Evolutionary conservation across 371 early-diverging fungal genomes (phyloP), one percentile per base, ranked within the genome.

Genomic region (Rhizomucor miehei): DNA sequence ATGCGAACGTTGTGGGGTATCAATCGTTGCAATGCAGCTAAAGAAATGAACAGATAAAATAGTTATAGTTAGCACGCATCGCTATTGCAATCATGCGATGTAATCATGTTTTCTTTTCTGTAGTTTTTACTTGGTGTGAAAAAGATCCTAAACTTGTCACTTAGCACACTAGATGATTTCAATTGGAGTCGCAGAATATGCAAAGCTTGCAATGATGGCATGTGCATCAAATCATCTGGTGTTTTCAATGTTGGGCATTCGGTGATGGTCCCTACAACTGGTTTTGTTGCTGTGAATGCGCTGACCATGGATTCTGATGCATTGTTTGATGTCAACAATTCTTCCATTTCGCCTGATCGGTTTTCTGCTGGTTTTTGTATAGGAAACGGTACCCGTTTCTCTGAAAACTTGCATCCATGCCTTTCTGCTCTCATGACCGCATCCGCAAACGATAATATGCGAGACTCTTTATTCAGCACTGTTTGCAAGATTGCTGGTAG

Each of bases 1-100:
- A 76, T 73, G 11, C 77, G 66, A 6, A 65, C 54, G 51, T 76
- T 73, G 55, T 76, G 77, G 19, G 77, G 73, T 16, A 76, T 59
- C 2, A 61, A 40, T 20, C 60, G 55, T 57, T 76, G 77, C 34
- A 76, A 46, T 3, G 71, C 66, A 43, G 77, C 73, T 70, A 36
- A 9, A 23, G 0, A 44, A 24, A 46, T 11, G 34, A 24, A 24
- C 24, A 0, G 5, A 23, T 1, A 14, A 12, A 19, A 23, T 41
- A 5, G 25, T 37, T 24, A 19, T 24, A 35, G 5, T 25, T 14
- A 45, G 44, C 34, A 39, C 13, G 23, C 14, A 25, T 4, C 36
- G 39, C 16, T 0, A 24, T 21, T 3, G 20, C 29, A 20, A 11
- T 2, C 24, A 51, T 13, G 14, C 11, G 40, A 21, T 47, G 6